Evolutionary conservation across 169 alveolate species (phyloP), one percentile per base, ranked within the genome.

Genomic region (Plasmodium coatneyi): DNA sequence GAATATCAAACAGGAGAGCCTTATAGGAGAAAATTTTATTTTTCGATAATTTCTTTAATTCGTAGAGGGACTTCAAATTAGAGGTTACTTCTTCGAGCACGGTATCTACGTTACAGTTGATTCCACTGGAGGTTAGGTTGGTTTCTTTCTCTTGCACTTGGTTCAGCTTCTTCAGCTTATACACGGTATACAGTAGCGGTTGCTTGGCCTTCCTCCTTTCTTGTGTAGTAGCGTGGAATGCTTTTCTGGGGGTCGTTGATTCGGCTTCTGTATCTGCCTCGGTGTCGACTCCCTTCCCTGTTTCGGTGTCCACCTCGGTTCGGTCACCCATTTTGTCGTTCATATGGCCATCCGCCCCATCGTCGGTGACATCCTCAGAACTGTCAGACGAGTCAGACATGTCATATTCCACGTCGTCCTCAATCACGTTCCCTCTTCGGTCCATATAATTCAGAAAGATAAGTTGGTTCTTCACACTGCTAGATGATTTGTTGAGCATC

Each of bases 1-100:
- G 93, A 25, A 87, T 87, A 41, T 87, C 93, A 87, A 87, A 87
- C 16, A 66, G 74, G 16, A 78, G 82, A 5, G 83, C 93, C 43
- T 60, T 76, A 46, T 78, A 39, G 25, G 49, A 10, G 54, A 87
- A 41, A 46, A 41, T 54, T 41, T 87, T 87, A 87, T 49, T 54
- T 46, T 87, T 87, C 0, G 93, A 78, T 28, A 87, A 3, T 32
- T 87, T 87, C 34, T 87, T 87, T 43, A 87, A 79, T 34, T 87
- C 93, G 71, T 87, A 87, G 28, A 87, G 71, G 28, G 93, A 87
- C 30, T 79, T 78, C 49, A 87, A 34, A 39, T 41, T 66, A 5
- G 14, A 30, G 14, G 14, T 79, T 0, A 87, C 71, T 76, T 87
- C 93, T 22, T 79, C 89, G 25, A 87, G 49, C 19, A 87, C 93